Evolutionary conservation across 768 basidiomycete genomes (phyloP), one percentile per base, ranked within the genome.

Genomic region (Xerocomellus intermedius): DNA sequence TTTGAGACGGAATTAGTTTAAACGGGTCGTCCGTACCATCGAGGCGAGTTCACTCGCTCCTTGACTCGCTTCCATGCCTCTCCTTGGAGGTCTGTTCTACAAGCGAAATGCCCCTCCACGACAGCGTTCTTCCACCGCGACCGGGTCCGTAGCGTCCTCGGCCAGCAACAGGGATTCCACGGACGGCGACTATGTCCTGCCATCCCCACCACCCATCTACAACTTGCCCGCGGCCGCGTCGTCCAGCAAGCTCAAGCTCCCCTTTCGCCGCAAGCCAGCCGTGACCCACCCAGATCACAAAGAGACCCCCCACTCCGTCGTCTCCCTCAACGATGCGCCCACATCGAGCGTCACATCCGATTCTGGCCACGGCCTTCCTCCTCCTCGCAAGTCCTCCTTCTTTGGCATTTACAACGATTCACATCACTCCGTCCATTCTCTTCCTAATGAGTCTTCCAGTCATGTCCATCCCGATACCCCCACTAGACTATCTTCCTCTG

Each of bases 361-460:
- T 48, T 67, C 74, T 4, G 81, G 79, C 16, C 63, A 71, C 19
- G 74, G 73, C 24, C 59, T 75, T 26, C 77, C 77, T 33, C 85
- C 83, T 4, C 84, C 86, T 1, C 79, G 80, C 21, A 83, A 83
- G 63, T 83, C 82, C 2, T 79, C 83, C 41, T 77, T 89, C 52
- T 88, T 89, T 68, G 80, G 78, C 10, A 77, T 78, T 6, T 80
- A 85, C 60, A 79, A 71, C 24, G 84, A 82, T 8, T 63, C 63
- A 0, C 63, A 78, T 78, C 24, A 69, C 69, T 62, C 87, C 17
- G 84, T 85, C 28, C 81, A 79, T 57, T 89, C 88, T 28, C 77
- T 89, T 35, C 86, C 87, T 14, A 69, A 66, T 16, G 68, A 76
- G 47, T 48, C 73, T 66, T 63, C 68, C 35, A 32, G 42, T 47